Evolutionary conservation across 495 filamentous ascomycete species (phyloP), one percentile per base, ranked within the genome.

Genomic region (Aspergillus biplanus): DNA sequence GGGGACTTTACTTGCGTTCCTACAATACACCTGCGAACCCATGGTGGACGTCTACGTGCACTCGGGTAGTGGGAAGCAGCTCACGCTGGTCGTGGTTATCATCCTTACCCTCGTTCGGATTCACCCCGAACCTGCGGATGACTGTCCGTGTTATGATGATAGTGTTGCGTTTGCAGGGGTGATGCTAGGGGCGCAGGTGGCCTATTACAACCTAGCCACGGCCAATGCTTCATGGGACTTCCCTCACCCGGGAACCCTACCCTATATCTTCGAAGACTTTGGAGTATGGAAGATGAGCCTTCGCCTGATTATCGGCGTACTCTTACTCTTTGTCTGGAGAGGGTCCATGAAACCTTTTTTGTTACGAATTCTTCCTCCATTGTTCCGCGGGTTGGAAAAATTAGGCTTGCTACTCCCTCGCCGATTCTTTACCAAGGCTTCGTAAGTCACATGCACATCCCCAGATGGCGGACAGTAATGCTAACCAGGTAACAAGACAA

Each of bases 131-230:
- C 95, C 95, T 3, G 95, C 92, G 0, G 95, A 99, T 73, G 90
- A 97, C 72, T 99, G 95, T 68, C 95, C 95, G 15, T 99, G 95
- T 71, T 99, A 96, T 71, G 95, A 99, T 73, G 95, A 99, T 77
- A 93, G 90, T 66, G 92, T 99, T 39, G 87, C 93, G 7, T 99
- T 98, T 71, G 88, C 92, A 21, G 95, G 90, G 6, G 93, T 97
- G 33, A 83, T 92, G 60, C 88, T 97, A 55, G 95, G 95, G 0
- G 78, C 90, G 52, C 87, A 94, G 66, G 70, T 88, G 48, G 92
- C 90, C 4, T 88, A 84, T 15, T 98, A 92, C 93, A 91, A 91
- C 72, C 90, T 89, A 67, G 84, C 84, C 4, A 78, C 77, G 7
- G 85, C 83, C 4, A 74, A 72, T 34, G 80, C 80, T 62, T 80